phyloP scores from a whole-genome alignment of 2,329 filamentous ascomycete species.

The Fusarium graminum region DNA sequence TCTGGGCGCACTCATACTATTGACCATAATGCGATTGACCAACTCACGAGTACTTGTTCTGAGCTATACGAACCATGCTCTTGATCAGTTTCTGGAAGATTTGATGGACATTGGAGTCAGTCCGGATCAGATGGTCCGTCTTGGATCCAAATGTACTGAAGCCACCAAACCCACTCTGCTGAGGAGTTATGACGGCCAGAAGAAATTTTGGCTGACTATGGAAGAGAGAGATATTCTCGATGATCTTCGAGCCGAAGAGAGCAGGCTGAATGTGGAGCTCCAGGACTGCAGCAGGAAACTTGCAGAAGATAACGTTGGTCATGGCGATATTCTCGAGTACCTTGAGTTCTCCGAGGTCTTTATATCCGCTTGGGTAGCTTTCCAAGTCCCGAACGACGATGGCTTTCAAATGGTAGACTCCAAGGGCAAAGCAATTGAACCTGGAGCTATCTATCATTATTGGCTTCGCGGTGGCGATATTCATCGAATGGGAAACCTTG shows the following conservation, averaged over 20 bases:
- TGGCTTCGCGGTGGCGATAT: conserved; percentile 33
- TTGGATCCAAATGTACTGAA: conserved; percentile 70
- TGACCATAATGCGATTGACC: conserved; percentile 65
- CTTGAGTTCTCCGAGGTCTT: conserved; percentile 67
- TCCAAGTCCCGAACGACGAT: conserved; percentile 63
- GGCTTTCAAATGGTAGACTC: conserved; percentile 63
- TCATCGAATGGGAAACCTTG: not conserved
- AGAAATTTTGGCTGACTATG: conserved; percentile 51
- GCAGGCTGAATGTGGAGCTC: conserved; percentile 43
- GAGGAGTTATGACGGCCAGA: conserved; percentile 53
- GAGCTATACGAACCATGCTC: conserved; percentile 76
- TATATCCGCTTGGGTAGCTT: conserved; percentile 66
- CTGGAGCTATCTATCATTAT: conserved; percentile 33
- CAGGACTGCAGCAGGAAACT: conserved; percentile 38
- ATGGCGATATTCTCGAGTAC: conserved; percentile 55
- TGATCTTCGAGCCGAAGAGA: conserved; percentile 48
- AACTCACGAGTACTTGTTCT: conserved; percentile 70
- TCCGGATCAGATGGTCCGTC: conserved; percentile 64
- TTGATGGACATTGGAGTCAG: conserved; percentile 70
- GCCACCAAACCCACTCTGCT: conserved; percentile 64
- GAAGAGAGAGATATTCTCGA: conserved; percentile 55
- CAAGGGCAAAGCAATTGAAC: conserved; percentile 58
- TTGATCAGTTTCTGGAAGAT: conserved; percentile 76
- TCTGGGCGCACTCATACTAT: conserved; percentile 73
- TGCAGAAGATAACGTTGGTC: not conserved